Conservation (phyloP, 2,329 filamentous ascomycete species). For the Mycocentrospora acerina region DNA sequence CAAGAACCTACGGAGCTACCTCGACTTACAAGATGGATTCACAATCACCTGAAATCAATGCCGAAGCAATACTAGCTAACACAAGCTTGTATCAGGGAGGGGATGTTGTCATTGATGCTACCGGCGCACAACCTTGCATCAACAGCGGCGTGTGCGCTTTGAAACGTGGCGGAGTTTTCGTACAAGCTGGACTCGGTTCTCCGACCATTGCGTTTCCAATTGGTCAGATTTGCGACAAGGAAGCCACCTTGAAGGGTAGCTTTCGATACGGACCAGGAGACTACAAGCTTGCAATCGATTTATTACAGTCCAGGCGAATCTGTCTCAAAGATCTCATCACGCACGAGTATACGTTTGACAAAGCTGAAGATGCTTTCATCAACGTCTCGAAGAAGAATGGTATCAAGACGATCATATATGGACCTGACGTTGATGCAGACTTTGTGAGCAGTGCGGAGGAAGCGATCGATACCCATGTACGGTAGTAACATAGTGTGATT, state of each 20-base stretch:
- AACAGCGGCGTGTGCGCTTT: conserved; percentile 15
- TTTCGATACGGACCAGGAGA: conserved; percentile 34
- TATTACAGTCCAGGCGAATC: conserved; percentile 12
- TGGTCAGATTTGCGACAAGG: conserved; percentile 27
- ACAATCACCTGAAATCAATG: conserved; percentile 6
- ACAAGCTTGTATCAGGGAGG: conserved; percentile 4
- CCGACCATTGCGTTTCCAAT: conserved; percentile 22
- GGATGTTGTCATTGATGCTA: conserved; percentile 27
- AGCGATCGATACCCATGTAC: neutral
- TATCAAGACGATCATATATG: conserved; percentile 27
- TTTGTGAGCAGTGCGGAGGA: neutral
- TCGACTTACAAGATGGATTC: conserved; percentile 12
- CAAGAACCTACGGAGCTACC: conserved; percentile 7
- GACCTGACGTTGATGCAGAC: conserved; percentile 11
- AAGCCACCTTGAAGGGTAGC: conserved; percentile 24
- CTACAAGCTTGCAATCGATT: conserved; percentile 21
- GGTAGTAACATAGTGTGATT: neutral
- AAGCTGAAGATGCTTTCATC: conserved; percentile 18
- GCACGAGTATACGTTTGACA: conserved; percentile 14
- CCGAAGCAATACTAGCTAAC: conserved; percentile 1
- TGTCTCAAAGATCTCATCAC: conserved; percentile 17
- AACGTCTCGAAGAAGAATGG: conserved; percentile 14
- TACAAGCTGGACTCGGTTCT: conserved; percentile 25
- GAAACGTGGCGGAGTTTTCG: conserved; percentile 17
- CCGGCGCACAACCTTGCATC: conserved; percentile 25